Base-by-base conservation (phyloP, 129 eudicot species). In the Chrysanthemum seticuspe region DNA sequence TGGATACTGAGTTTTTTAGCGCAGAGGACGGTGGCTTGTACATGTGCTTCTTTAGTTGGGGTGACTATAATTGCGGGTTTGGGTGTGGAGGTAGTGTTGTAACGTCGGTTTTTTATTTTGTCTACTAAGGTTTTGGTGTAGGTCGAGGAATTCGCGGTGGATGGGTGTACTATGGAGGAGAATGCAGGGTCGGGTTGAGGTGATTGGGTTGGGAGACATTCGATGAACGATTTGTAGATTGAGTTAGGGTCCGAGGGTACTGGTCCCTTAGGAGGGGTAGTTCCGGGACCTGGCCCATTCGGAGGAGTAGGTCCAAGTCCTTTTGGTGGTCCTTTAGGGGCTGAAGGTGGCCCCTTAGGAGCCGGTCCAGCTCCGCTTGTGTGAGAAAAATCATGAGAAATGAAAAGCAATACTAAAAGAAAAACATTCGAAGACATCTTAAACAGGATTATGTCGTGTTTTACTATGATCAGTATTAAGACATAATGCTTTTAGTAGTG, bases 51-150 rank as follows among this genome's bases (percentile, higher is more conserved):
- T 5, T 56, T 64, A 7, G 47, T 23, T 3, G 84, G 77, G 31
- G 84, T 58, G 65, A 81, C 71, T 13, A 81, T 75, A 16, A 75
- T 47, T 8, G 4, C 11, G 3, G 84, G 84, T 70, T 81, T 71
- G 5, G 77, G 78, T 18, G 81, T 70, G 8, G 27, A 14, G 13
- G 84, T 55, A 6, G 65, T 65, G 73, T 56, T 81, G 53, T 68
- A 75, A 2, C 81, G 68, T 15, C 27, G 67, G 65, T 81, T 81
- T 72, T 65, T 81, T 23, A 81, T 70, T 62, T 71, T 64, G 7
- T 70, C 68, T 75, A 75, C 69, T 16, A 81, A 21, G 15, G 58
- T 59, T 50, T 76, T 63, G 4, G 69, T 27, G 66, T 62, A 81
- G 3, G 81, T 45, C 4, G 81, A 27, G 58, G 78, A 62, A 65